A percentile compares a stretch with the other conserved stretches of the same genome.
These are phyloP conservation scores for Claviceps quebecensis DNA, from an alignment of 2,329 filamentous ascomycete species.

Conservation along the genomic window DNA sequence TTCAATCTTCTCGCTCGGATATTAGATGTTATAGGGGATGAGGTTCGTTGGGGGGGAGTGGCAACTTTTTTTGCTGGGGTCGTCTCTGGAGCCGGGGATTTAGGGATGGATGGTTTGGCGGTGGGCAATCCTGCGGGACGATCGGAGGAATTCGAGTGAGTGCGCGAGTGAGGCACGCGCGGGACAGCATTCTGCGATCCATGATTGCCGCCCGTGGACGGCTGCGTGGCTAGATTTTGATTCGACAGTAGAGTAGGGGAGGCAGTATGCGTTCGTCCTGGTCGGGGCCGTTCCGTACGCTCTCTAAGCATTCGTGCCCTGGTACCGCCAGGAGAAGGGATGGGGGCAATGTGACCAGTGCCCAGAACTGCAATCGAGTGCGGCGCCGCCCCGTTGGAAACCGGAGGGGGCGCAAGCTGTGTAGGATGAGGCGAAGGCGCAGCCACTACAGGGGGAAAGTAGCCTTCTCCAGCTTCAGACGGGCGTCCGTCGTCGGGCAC, in stretches of 20 bases:
- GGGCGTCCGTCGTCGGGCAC: conserved; percentile 50
- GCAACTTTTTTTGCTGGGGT: conserved; percentile 33
- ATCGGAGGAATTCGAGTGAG: conserved; percentile 46
- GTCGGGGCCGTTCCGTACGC: conserved; percentile 44
- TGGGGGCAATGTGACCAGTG: conserved; percentile 63
- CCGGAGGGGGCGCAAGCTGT: conserved; percentile 21
- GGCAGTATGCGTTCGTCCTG: conserved; percentile 60
- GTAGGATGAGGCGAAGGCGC: conserved; percentile 27
- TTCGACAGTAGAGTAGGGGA: conserved; percentile 52
- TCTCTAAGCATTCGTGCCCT: conserved; percentile 41
- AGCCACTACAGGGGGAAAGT: conserved; percentile 59
- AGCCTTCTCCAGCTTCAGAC: conserved; percentile 59
- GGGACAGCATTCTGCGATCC: conserved; percentile 20
- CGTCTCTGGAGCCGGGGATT: conserved; percentile 37
- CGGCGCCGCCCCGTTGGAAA: conserved; percentile 19
- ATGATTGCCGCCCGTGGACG: conserved; percentile 18
- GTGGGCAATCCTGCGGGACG: conserved; percentile 28
- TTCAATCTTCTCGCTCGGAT: conserved; percentile 37
- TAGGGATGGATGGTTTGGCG: conserved; percentile 36
- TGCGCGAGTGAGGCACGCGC: conserved; percentile 35
- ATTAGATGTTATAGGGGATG: conserved; percentile 35
- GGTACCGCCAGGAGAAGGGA: conserved; percentile 69
- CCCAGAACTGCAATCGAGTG: conserved; percentile 69
- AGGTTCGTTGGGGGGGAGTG: conserved; percentile 34
- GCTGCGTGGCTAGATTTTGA: conserved; percentile 18